Percentiles rank a stretch among this genome's conserved stretches.
Evolutionary conservation across 1,284 basidiomycete genomes (phyloP).

Genomic region (Fistulina hepatica): DNA sequence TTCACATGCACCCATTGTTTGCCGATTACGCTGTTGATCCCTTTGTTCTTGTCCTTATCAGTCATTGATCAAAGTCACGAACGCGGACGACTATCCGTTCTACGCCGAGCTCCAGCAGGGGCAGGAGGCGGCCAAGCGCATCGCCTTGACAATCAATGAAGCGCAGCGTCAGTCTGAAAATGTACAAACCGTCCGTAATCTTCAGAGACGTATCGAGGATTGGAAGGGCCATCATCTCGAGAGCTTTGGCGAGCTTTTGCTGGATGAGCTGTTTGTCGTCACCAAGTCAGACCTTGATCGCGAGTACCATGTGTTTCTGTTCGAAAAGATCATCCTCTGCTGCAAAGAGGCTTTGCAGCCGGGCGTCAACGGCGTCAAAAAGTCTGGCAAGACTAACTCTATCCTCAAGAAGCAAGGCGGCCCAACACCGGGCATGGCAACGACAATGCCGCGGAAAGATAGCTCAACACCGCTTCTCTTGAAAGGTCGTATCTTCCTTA

Average conservation of each 20-base stretch:
- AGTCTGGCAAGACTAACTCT: slow-evolving; percentile 62
- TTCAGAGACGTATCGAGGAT: slow-evolving; percentile 89
- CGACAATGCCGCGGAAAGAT: slow-evolving; percentile 36
- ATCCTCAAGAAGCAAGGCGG: slow-evolving; percentile 64
- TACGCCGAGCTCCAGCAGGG: slow-evolving; percentile 80
- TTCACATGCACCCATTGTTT: slow-evolving; percentile 11
- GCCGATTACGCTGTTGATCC: slow-evolving; percentile 14
- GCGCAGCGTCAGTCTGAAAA: slow-evolving; percentile 85
- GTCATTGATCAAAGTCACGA: slow-evolving; percentile 72
- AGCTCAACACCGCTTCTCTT: slow-evolving; percentile 77
- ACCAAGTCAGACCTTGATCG: slow-evolving; percentile 95
- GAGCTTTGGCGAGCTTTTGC: slow-evolving; percentile 86
- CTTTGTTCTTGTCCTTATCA: slow-evolving; percentile 21
- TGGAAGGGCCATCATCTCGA: slow-evolving; percentile 98
- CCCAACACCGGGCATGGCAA: slow-evolving; percentile 30
- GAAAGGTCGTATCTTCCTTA: slow-evolving; percentile 96
- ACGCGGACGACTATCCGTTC: slow-evolving; percentile 54
- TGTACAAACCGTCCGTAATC: slow-evolving; percentile 76
- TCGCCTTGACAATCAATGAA: slow-evolving; percentile 95
- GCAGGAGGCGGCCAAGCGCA: slow-evolving; percentile 79
- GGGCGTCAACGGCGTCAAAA: slow-evolving; percentile 42
- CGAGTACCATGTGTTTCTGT: slow-evolving; percentile 98
- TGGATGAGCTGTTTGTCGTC: slow-evolving; percentile 93
- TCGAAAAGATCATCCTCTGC: slow-evolving; percentile 97
- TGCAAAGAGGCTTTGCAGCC: slow-evolving; percentile 75